phyloP scores from a whole-genome alignment of 768 basidiomycete genomes.

The Mycena maculata region DNA sequence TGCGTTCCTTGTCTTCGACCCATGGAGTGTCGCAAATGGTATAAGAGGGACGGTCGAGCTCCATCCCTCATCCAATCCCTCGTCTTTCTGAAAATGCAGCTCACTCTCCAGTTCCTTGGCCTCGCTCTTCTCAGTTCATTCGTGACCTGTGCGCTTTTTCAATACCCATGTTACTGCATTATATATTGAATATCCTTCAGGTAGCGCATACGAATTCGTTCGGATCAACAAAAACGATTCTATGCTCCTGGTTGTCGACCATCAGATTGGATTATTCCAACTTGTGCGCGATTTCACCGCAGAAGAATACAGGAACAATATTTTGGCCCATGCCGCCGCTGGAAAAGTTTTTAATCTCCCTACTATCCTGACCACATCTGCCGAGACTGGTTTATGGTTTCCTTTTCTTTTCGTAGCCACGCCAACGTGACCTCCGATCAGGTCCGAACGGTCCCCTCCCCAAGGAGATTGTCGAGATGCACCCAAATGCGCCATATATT shows the following conservation, averaged over 20 bases:
- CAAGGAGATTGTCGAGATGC: conserved; percentile 57
- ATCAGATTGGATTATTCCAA: conserved; percentile 61
- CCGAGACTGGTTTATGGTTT: conserved; percentile 51
- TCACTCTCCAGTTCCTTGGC: conserved; percentile 8
- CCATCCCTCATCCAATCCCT: not conserved
- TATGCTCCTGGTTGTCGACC: conserved; percentile 60
- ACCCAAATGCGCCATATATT: conserved; percentile 57
- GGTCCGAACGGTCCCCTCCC: conserved; percentile 63
- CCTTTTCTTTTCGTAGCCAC: not conserved
- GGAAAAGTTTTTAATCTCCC: conserved; percentile 60
- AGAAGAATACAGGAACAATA: conserved; percentile 54
- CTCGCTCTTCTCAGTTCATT: conserved; percentile 16
- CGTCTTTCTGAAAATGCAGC: conserved; percentile 11
- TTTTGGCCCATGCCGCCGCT: conserved; percentile 59
- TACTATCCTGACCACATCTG: conserved; percentile 57
- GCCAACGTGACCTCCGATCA: conserved; percentile 25
- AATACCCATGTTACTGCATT: not conserved
- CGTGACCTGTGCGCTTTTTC: not conserved
- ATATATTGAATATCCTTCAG: not conserved
- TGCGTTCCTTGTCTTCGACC: not conserved
- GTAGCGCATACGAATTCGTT: conserved; percentile 43
- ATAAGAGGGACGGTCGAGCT: conserved; percentile 8
- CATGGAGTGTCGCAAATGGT: not conserved
- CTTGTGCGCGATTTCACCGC: conserved; percentile 55
- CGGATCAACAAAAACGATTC: conserved; percentile 59